Evolutionary conservation across 768 basidiomycete genomes (phyloP).

Genomic region (Lanmaoa pseudosensibilis): DNA sequence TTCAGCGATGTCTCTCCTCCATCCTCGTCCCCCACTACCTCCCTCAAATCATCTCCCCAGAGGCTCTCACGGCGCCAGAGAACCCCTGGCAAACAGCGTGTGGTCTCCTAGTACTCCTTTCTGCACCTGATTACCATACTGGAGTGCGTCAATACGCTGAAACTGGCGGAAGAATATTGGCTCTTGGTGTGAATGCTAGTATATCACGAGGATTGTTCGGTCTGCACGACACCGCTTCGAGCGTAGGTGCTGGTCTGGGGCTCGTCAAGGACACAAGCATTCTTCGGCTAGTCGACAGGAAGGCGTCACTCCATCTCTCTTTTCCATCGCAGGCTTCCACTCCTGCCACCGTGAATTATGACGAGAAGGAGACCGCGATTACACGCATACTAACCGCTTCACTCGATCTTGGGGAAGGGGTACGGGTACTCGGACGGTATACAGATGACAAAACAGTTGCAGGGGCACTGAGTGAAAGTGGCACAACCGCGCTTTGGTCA

Average conservation of each 20-base stretch:
- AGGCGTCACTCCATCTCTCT: slow-evolving; percentile 25
- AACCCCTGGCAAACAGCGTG: slow-evolving; percentile 80
- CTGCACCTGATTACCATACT: slow-evolving; percentile 40
- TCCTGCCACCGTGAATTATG: slow-evolving; percentile 9
- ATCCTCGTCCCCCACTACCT: slow-evolving; percentile 75
- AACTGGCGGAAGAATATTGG: slow-evolving; percentile 69
- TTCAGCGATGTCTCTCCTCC: slow-evolving; percentile 50
- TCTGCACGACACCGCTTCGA: slow-evolving; percentile 36
- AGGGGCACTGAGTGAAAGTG: slow-evolving; percentile 27
- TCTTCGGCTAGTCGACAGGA: slow-evolving; percentile 29
- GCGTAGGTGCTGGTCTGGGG: slow-evolving; percentile 30
- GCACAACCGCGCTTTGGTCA: slow-evolving; percentile 31
- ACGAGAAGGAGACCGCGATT: not conserved
- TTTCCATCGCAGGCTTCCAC: slow-evolving; percentile 22
- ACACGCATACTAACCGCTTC: slow-evolving; percentile 16
- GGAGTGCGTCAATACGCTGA: slow-evolving; percentile 61
- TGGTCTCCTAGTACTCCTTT: slow-evolving; percentile 80
- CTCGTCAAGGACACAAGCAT: slow-evolving; percentile 30
- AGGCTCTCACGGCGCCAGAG: slow-evolving; percentile 52
- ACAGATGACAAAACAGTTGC: slow-evolving; percentile 17
- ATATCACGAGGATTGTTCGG: slow-evolving; percentile 43
- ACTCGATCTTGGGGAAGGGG: slow-evolving; percentile 18
- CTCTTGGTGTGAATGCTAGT: slow-evolving; percentile 61
- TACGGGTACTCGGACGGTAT: slow-evolving; percentile 22
- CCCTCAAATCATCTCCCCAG: slow-evolving; percentile 64